Conservation (phyloP, 2,329 filamentous ascomycete genomes). For the Monilinia fructigena region DNA sequence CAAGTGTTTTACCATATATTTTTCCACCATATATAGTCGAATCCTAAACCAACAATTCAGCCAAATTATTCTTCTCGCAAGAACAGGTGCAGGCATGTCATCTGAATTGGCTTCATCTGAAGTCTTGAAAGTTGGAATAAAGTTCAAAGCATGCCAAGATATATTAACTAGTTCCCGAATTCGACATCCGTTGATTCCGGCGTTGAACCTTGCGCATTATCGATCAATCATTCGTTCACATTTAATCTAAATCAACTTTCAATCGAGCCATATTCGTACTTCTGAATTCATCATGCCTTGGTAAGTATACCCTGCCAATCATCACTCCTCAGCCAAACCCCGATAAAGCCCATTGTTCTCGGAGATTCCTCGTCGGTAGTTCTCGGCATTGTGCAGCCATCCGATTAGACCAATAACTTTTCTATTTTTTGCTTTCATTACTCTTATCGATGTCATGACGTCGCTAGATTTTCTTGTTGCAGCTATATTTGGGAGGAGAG, state of each 20-base stretch:
- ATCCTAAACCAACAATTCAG: not conserved
- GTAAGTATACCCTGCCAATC: not conserved
- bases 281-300: not conserved
- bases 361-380: not conserved
- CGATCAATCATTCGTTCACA: not conserved
- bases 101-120: not conserved
- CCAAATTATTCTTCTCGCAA: not conserved
- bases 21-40: not conserved
- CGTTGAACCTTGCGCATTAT: not conserved
- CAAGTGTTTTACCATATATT: not conserved
- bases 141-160: not conserved
- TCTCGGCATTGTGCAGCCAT: slow-evolving; percentile 1
- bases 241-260: not conserved
- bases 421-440: not conserved
- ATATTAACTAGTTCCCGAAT: not conserved
- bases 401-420: not conserved
- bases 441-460: not conserved
- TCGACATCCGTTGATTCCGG: not conserved
- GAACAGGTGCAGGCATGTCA: no score
- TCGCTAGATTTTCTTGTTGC: not conserved
- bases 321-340: not conserved
- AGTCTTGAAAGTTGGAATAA: not conserved
- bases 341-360: slow-evolving; percentile 4
- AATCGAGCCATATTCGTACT: not conserved
- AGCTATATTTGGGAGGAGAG: not conserved